These are phyloP conservation scores for Calonectria montana DNA, from an alignment of 2,329 filamentous ascomycete genomes.

Conservation along the genomic window DNA sequence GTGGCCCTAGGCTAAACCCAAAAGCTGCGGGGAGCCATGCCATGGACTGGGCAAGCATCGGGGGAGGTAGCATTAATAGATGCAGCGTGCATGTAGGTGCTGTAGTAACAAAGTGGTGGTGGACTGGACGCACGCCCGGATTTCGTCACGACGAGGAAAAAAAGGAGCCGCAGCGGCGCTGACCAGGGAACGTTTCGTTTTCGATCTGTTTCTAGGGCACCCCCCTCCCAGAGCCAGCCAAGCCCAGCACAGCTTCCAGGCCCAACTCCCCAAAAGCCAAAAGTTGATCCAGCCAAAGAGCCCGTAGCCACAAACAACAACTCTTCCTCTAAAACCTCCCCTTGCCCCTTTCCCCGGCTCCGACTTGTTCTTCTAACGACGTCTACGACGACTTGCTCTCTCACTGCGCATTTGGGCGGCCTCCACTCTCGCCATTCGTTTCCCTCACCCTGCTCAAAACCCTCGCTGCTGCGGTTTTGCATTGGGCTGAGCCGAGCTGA, in stretches of 20 bases:
- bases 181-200: conserved; percentile 29
- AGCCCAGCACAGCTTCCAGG: conserved; percentile 6
- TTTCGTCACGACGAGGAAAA: conserved; percentile 1
- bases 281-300: not conserved
- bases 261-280: conserved; percentile 5
- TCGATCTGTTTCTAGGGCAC: conserved; percentile 24
- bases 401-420: not conserved
- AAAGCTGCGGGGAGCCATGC: not conserved
- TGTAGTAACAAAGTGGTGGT: conserved; percentile 7
- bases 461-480: not conserved
- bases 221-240: not conserved
- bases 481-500: conserved; percentile 5
- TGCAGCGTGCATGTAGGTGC: not conserved
- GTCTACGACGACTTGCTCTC: conserved; percentile 5
- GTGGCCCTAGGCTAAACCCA: conserved; percentile 5
- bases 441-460: not conserved
- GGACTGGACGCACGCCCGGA: conserved; percentile 5
- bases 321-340: not conserved
- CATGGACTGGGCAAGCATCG: not conserved
- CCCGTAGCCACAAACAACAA: conserved; percentile 16
- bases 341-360: not conserved
- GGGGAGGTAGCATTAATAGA: conserved; percentile 4
- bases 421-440: not conserved
- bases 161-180: conserved; percentile 2
- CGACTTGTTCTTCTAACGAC: not conserved